A percentile compares a stretch with the other conserved stretches of the same genome.
Evolutionary conservation across 257 asterid species (phyloP).

Genomic region (Petunia secreta): DNA sequence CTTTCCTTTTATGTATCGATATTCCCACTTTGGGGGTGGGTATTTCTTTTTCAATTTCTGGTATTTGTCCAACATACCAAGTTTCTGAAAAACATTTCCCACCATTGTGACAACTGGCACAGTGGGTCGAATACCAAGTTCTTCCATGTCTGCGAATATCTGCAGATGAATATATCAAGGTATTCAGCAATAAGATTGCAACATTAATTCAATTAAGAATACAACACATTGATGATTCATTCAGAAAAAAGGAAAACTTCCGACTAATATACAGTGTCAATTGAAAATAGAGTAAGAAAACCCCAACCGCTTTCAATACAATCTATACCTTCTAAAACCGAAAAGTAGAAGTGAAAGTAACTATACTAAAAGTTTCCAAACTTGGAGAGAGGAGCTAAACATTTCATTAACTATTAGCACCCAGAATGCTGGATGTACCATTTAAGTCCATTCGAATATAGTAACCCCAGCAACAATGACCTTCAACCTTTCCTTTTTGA

Average conservation of each 20-base stretch:
- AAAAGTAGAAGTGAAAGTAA: not conserved
- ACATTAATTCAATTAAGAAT: not conserved
- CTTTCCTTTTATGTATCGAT: slow-evolving; percentile 74
- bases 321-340: not conserved
- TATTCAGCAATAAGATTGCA: not conserved
- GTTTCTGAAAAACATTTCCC: slow-evolving; percentile 74
- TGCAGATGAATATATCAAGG: slow-evolving; percentile 30
- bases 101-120: slow-evolving; percentile 62
- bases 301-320: not conserved
- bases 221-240: not conserved
- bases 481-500: not conserved
- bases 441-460: not conserved
- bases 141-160: slow-evolving; percentile 98
- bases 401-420: too few relatives aligned
- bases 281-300: not conserved
- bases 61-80: slow-evolving; percentile 75
- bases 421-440: not conserved
- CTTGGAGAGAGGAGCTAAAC: not conserved
- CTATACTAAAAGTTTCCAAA: not conserved
- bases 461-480: not conserved
- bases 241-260: not conserved
- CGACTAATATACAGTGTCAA: not conserved
- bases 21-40: slow-evolving; percentile 87
- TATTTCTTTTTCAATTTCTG: slow-evolving; percentile 69
- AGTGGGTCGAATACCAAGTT: slow-evolving; percentile 80